Percentiles rank a stretch among this genome's conserved stretches.
Evolutionary conservation across 345 rosid genomes (phyloP).

Genomic region (Brassica napus): DNA sequence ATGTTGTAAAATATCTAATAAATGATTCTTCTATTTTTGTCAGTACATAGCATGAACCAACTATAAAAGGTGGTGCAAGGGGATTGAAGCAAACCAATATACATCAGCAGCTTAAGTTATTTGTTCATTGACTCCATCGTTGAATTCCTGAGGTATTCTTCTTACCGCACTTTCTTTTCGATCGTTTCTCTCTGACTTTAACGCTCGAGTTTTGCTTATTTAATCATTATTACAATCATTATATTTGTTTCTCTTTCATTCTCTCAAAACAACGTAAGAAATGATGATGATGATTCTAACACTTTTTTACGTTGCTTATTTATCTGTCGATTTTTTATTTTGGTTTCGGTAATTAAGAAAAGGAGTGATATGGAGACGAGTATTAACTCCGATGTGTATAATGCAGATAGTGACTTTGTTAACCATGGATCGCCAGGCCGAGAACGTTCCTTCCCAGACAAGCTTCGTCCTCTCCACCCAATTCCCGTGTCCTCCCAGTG

Average conservation of each 20-base stretch:
- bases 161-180: not conserved
- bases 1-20: not conserved
- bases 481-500: conserved; percentile 33
- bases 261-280: not conserved
- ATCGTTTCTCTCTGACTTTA: not conserved
- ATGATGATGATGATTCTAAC: not conserved
- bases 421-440: conserved; percentile 46
- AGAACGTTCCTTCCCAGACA: conserved; percentile 39
- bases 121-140: not conserved
- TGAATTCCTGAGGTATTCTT: not conserved
- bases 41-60: not conserved
- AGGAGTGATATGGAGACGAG: not conserved
- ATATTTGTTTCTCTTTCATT: not conserved
- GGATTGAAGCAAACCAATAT: not conserved
- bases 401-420: conserved; percentile 50
- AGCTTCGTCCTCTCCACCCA: conserved; percentile 10
- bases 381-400: conserved; percentile 41
- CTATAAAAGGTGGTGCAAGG: not conserved
- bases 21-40: not conserved
- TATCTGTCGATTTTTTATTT: not conserved
- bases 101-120: not conserved
- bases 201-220: not conserved
- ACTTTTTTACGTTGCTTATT: not conserved
- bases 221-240: not conserved
- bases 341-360: not conserved